Base-by-base conservation (phyloP, 2,329 filamentous ascomycete species). In the Fusarium torreyae region DNA sequence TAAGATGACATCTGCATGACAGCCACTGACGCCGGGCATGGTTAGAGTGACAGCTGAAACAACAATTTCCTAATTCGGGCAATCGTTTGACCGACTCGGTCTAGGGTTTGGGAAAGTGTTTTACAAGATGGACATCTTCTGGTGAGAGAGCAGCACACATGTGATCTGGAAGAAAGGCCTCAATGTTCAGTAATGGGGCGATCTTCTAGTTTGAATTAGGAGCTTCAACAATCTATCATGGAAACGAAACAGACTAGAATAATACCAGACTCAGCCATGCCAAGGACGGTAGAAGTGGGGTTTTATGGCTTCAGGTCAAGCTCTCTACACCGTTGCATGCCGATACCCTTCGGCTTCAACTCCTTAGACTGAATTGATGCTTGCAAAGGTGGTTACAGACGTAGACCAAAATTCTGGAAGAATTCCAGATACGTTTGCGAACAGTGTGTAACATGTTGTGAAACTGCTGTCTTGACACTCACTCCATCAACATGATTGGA, bases 1-100 rank as follows among this genome's bases (percentile, higher is more conserved):
- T 69, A 4, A 49, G 39, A 38, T 15, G 13, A 7, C 33, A n/a
- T 9, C 8, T 13, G 9, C 3, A 9, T 3, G 15, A 34, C 54
- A 69, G 55, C 66, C 66, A 58, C 66, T 13, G 20, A 67, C 39
- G 38, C 15, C 17, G 17, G 17, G 18, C 26, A 3, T 46, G 13
- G 33, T 42, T 43, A 26, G 18, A 33, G 4, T 31, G 24, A 4
- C 20, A 54, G 44, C 39, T 58, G 22, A 36, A 45, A 31, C 38
- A 20, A 22, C 18, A 38, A 6, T 9, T 7, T 3, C 10, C 34
- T 2, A 13, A 7, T 2, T 7, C 34, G 22, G 51, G 24, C 45
- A 45, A 38, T 42, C 11, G 11, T 46, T 46, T 10, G 34, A 15
- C 22, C 44, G 4, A 18, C 9, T 64, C 44, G 38, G 44, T 42